Base-by-base conservation (phyloP, 2,329 filamentous ascomycete genomes). In the Metarhizium guizhouense region DNA sequence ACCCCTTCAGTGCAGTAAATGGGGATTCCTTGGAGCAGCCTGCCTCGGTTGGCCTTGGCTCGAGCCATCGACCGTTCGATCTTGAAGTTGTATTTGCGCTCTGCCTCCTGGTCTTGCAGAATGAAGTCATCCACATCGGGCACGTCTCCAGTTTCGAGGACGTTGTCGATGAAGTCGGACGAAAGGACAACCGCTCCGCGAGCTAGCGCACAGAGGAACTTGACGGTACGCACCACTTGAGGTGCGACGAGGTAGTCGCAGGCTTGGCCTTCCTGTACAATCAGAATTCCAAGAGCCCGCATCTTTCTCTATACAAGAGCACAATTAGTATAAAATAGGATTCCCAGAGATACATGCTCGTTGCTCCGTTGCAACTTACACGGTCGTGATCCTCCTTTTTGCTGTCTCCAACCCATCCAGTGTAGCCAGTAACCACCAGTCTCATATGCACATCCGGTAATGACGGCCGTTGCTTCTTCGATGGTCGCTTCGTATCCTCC, bases 221-320 rank as follows among this genome's bases (percentile, higher is more conserved):
- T 99, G 68, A 90, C 85, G 0, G 94, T 99, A 42, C 94, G 87
- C 38, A 96, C 83, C 58, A 97, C 84, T 47, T 84, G 82, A 1
- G 93, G 94, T 3, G 93, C 93, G 38, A 90, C 91, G 11, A 99
- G 81, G 67, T 95, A 89, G 63, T 93, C 89, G 67, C 90, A 94
- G 48, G 83, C 80, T 51, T 82, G 81, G 30, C 84, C 84, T 65
- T 96, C 88, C 62, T 86, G 80, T 4, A 90, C 87, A 25, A 96
- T 82, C 61, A 85, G 79, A 55, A 99, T 88, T 7, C 94, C 94
- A 40, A 97, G 74, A 49, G 87, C 83, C 58, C 92, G 87, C 55
- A 99, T 78, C 72, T 87, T 87, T 73, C 80, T 85, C 90, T 95
- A 64, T 58, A 54, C 25, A 43, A 38, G 45, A 49, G 7, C 7